Base-by-base conservation (phyloP, 345 rosid genomes). In the Populus ilicifolia region DNA sequence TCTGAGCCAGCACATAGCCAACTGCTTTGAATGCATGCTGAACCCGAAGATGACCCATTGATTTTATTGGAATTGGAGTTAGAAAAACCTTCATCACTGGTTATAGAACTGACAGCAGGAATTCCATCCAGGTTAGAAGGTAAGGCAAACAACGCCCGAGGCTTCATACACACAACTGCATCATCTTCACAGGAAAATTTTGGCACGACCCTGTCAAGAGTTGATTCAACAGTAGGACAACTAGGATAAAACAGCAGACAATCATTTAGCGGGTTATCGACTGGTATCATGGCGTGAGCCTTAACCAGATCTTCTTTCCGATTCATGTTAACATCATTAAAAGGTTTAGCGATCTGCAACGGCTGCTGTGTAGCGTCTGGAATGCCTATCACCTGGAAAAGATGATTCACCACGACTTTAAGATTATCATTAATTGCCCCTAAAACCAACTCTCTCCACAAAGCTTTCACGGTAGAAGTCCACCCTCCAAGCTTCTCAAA, bases 401-500 rank as follows among this genome's bases (percentile, higher is more conserved):
- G 46, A 67, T 78, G 77, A 69, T 81, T 69, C 52, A 83, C 33
- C 6, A 81, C 43, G 59, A 88, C 39, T 81, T 70, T 72, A 50
- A 84, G 72, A 75, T 86, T 87, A 72, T 90, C 91, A 69, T 41
- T 61, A 72, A 92, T 86, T 63, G 88, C 90, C 75, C 88, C 89
- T 67, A 65, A 44, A 35, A 89, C 76, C 85, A 94, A 81, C 61
- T 68, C 78, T 80, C 82, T 46, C 88, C 89, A 89, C 20, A 80
- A 46, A 61, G 75, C 66, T 81, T 78, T 78, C 23, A 70, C 69
- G 44, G 73, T 68, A 63, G 85, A 90, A 83, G 89, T 88, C 93
- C 97, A 94, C 33, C 91, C 86, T 74, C 78, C 74, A 44, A 89
- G 71, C 77, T 76, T 84, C 56, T 66, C 43, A 83, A 87, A 88